Evolutionary conservation across 2,329 filamentous ascomycete species (phyloP).

Genomic region (Helotiales sp.): DNA sequence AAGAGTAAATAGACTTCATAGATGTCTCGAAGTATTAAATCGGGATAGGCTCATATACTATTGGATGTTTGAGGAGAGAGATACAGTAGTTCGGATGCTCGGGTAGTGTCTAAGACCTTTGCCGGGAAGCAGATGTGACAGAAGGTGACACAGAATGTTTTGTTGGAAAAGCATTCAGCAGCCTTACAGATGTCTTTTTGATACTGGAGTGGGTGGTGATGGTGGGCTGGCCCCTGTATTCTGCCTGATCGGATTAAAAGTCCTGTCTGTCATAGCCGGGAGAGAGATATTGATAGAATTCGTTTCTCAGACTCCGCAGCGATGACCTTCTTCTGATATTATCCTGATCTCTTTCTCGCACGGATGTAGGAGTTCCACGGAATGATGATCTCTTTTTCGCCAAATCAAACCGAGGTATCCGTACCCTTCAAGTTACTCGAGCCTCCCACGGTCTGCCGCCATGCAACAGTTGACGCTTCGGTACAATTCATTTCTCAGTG

Average conservation of each 20-base stretch:
- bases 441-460: conserved; percentile 5
- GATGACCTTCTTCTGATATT: neutral
- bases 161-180: conserved; percentile 1
- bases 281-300: neutral
- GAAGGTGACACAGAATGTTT: conserved; percentile 1
- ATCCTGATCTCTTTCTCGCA: conserved; percentile 1
- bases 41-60: neutral
- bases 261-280: neutral
- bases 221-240: neutral
- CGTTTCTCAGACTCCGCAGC: neutral
- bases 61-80: neutral
- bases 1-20: neutral
- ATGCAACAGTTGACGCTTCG: conserved; percentile 1
- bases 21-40: neutral
- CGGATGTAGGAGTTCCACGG: neutral
- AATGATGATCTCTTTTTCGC: neutral
- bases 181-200: conserved; percentile 9
- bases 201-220: neutral
- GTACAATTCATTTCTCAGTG: neutral
- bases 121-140: neutral
- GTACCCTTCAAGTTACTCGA: neutral
- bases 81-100: conserved; percentile 8
- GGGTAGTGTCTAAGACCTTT: conserved; percentile 5
- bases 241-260: neutral
- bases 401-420: neutral